Evolutionary conservation across 2,329 filamentous ascomycete species (phyloP).

Genomic region (Exophiala spinifera): DNA sequence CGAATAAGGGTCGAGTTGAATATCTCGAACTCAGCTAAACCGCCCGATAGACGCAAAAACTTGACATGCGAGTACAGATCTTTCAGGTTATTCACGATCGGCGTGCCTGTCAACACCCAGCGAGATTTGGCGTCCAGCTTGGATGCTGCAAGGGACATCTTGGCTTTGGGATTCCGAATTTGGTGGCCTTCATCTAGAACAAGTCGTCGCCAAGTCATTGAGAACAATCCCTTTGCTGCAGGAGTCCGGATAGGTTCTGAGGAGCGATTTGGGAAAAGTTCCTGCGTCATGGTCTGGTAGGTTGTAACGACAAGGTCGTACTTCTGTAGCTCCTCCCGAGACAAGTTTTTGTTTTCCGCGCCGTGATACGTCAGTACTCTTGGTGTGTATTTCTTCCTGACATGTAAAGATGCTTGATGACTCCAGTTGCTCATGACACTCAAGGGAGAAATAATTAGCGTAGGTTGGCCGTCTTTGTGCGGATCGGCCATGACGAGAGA

Average conservation of each 20-base stretch:
- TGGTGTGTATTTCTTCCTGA: conserved; percentile 60
- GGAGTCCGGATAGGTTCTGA: conserved; percentile 42
- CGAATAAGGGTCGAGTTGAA: conserved; percentile 72
- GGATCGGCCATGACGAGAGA: conserved; percentile 66
- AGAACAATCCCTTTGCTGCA: conserved; percentile 55
- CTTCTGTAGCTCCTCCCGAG: conserved; percentile 54
- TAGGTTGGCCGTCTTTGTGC: conserved; percentile 40
- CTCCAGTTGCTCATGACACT: conserved; percentile 91
- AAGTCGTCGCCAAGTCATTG: conserved; percentile 70
- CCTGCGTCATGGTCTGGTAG: conserved; percentile 71
- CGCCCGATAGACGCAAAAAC: conserved; percentile 73
- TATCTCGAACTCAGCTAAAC: conserved; percentile 67
- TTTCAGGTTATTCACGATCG: conserved; percentile 77
- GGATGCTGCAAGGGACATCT: conserved; percentile 66
- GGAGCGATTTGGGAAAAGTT: conserved; percentile 54
- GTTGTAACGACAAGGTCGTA: conserved; percentile 81
- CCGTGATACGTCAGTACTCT: conserved; percentile 75
- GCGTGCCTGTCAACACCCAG: conserved; percentile 78
- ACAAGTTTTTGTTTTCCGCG: conserved; percentile 54
- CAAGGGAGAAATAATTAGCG: conserved; percentile 76
- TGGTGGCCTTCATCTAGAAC: conserved; percentile 81
- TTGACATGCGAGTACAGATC: conserved; percentile 78
- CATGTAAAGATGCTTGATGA: conserved; percentile 71
- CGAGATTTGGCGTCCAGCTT: conserved; percentile 66
- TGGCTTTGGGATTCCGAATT: conserved; percentile 74